These are phyloP conservation scores for Curvularia lunata DNA, from an alignment of 2,329 filamentous ascomycete genomes.

Conservation along the genomic window DNA sequence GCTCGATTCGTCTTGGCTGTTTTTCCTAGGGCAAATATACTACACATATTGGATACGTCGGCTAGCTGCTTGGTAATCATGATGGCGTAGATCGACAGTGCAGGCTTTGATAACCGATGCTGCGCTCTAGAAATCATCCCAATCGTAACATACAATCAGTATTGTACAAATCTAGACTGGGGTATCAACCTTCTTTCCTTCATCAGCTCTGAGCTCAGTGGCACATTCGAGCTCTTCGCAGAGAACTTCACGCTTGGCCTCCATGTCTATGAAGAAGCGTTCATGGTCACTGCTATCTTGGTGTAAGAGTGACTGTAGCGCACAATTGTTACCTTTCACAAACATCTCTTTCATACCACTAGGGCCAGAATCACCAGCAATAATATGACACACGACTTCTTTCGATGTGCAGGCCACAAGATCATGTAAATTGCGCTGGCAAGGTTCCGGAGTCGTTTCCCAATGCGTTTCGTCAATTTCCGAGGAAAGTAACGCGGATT, in stretches of 20 bases:
- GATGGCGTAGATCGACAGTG: background rate
- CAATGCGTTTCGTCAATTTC: constrained; percentile 46
- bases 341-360: constrained; percentile 54
- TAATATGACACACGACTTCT: constrained; percentile 54
- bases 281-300: constrained; percentile 50
- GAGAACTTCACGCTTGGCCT: constrained; percentile 32
- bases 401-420: constrained; percentile 51
- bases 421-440: constrained; percentile 50
- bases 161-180: background rate
- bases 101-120: background rate
- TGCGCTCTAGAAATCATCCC: background rate
- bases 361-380: constrained; percentile 55
- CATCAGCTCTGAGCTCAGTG: constrained; percentile 14
- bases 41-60: background rate
- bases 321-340: constrained; percentile 50
- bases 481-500: constrained; percentile 26
- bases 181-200: constrained; percentile 13
- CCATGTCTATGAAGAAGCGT: constrained; percentile 27
- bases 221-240: constrained; percentile 24
- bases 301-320: constrained; percentile 53
- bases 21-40: background rate
- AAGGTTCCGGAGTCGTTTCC: constrained; percentile 47
- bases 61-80: background rate
- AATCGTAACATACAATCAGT: background rate
- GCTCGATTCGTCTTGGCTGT: background rate